Conservation (phyloP, 805 yeast genomes). For the Scheffersomyces lignosus region DNA sequence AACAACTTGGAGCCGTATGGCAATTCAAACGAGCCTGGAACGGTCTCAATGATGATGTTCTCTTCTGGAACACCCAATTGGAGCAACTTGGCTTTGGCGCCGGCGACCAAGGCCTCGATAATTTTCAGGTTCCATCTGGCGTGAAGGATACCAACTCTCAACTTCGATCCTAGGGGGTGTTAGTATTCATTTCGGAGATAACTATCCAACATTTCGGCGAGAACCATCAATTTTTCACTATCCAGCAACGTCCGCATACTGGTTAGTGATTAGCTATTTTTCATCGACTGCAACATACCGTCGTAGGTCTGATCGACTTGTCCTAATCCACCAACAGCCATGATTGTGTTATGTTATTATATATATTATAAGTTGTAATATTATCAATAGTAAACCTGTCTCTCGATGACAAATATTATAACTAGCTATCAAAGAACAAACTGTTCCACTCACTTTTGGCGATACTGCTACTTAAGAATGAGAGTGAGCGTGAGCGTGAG, state of each 20-base stretch:
- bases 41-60: slow-evolving; percentile 78
- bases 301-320: slow-evolving; percentile 65
- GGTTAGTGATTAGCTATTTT: slow-evolving; percentile 1
- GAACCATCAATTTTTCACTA: neutral
- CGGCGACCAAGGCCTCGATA: slow-evolving; percentile 76
- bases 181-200: slow-evolving; percentile 4
- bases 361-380: no score
- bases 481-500: no score
- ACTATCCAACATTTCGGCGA: neutral
- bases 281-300: slow-evolving; percentile 48
- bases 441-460: no score
- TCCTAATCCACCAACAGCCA: slow-evolving; percentile 86
- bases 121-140: slow-evolving; percentile 92
- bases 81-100: slow-evolving; percentile 62
- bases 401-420: no score
- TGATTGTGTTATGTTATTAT: no score
- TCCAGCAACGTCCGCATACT: neutral
- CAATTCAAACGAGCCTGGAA: slow-evolving; percentile 94
- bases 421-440: no score
- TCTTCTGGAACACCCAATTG: slow-evolving; percentile 71
- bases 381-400: no score
- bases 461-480: no score
- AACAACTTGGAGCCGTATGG: slow-evolving; percentile 75
- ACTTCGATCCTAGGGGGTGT: slow-evolving; percentile 46
- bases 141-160: slow-evolving; percentile 84